Conservation (phyloP, 345 rosid genomes). For the Populus alba region DNA sequence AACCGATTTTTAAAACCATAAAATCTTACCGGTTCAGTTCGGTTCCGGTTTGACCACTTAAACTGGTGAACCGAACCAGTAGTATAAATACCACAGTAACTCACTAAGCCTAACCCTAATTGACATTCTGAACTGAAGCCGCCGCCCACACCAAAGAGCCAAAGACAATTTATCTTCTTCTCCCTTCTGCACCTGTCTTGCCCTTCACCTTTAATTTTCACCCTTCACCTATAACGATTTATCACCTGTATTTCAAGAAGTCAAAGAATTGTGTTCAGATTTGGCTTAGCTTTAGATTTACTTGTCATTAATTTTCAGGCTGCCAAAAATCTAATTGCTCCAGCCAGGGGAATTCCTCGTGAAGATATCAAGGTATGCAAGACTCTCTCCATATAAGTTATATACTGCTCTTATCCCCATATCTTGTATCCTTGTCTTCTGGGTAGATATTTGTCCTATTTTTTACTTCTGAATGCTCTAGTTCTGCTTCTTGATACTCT, state of each 20-base stretch:
- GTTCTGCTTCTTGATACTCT: not conserved
- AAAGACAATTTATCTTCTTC: too few species aligned
- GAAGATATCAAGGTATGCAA: slow-evolving; percentile 68
- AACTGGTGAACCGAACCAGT: too few species aligned
- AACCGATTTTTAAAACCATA: too few species aligned
- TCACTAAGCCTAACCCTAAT: too few species aligned
- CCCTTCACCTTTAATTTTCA: too few species aligned
- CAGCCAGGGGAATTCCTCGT: slow-evolving; percentile 77
- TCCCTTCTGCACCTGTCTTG: too few species aligned
- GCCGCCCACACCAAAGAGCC: too few species aligned
- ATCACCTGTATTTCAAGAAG: not conserved
- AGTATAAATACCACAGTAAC: too few species aligned
- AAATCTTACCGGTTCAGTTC: too few species aligned
- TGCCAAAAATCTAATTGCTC: slow-evolving; percentile 88
- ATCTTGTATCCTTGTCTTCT: not conserved
- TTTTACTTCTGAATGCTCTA: not conserved
- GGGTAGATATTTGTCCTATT: not conserved
- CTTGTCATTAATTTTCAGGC: slow-evolving; percentile 46
- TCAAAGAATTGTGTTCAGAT: not conserved
- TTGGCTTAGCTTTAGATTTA: not conserved
- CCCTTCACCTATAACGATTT: too few species aligned
- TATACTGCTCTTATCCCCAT: not conserved
- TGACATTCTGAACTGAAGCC: too few species aligned
- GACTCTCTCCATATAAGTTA: slow-evolving; percentile 1
- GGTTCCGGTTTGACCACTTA: too few species aligned